These are phyloP conservation scores for Neonectria magnoliae DNA, from an alignment of 2,329 filamentous ascomycete species.

Conservation along the genomic window DNA sequence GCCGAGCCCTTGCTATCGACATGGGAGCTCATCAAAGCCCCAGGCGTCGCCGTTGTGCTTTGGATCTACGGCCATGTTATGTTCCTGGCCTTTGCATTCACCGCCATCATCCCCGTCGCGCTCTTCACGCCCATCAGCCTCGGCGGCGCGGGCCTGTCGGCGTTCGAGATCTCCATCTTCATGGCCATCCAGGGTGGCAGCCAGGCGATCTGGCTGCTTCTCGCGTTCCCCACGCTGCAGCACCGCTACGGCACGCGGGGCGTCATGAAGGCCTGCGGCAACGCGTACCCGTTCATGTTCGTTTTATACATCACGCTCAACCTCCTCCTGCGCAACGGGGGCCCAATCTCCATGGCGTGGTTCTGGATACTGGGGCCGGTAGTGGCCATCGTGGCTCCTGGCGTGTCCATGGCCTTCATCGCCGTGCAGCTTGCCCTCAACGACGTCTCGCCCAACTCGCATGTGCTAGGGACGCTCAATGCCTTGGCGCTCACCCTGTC, in stretches of 20 bases:
- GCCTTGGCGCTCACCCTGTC: constrained; percentile 66
- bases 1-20: constrained; percentile 34
- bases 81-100: constrained; percentile 77
- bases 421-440: constrained; percentile 79
- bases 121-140: constrained; percentile 70
- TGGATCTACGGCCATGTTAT: constrained; percentile 73
- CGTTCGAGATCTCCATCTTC: constrained; percentile 72
- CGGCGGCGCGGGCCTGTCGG: constrained; percentile 73
- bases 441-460: constrained; percentile 73
- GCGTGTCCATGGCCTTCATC: constrained; percentile 76
- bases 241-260: constrained; percentile 71
- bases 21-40: constrained; percentile 63
- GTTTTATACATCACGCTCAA: constrained; percentile 66
- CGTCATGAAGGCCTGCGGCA: constrained; percentile 66
- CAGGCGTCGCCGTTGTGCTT: constrained; percentile 73
- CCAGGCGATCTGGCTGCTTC: constrained; percentile 77
- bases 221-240: constrained; percentile 76
- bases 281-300: constrained; percentile 73
- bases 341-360: constrained; percentile 44
- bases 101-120: constrained; percentile 74
- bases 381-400: constrained; percentile 64
- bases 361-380: constrained; percentile 66
- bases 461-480: constrained; percentile 76
- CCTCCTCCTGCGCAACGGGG: constrained; percentile 52
- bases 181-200: constrained; percentile 71